These are phyloP conservation scores for Fonsecaea monophora DNA, from an alignment of 2,329 filamentous ascomycete genomes.

Conservation along the genomic window DNA sequence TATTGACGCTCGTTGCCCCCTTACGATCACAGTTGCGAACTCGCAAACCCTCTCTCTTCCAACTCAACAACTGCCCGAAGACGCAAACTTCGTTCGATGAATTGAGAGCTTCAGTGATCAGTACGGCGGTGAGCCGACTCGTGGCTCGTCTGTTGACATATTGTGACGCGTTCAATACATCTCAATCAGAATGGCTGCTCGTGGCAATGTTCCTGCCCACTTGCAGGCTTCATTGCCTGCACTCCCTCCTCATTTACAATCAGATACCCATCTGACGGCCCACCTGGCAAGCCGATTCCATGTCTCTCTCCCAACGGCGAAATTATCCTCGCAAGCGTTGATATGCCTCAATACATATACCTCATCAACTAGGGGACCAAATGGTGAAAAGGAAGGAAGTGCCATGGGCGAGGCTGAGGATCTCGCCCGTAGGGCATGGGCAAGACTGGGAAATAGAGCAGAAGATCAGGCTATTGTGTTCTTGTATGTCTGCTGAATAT, in stretches of 20 bases:
- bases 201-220: conserved; percentile 65
- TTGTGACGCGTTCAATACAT: conserved; percentile 7
- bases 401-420: conserved; percentile 93
- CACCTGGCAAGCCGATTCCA: conserved; percentile 73
- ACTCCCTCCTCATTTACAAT: conserved; percentile 73
- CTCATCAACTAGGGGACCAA: conserved; percentile 81
- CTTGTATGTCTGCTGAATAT: conserved; percentile 67
- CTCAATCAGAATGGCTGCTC: conserved; percentile 48
- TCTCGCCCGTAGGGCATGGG: conserved; percentile 83
- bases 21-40: neutral
- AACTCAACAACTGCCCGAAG: neutral
- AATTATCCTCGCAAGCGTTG: conserved; percentile 87
- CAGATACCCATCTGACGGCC: conserved; percentile 59
- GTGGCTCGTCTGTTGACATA: neutral
- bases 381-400: conserved; percentile 90
- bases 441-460: conserved; percentile 81
- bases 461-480: conserved; percentile 95
- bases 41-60: neutral
- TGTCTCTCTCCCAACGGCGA: conserved; percentile 83
- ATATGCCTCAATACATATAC: conserved; percentile 95
- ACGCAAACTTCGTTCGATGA: conserved; percentile 19
- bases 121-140: conserved; percentile 12
- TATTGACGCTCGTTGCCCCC: conserved; percentile 19
- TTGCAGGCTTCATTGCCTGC: conserved; percentile 83
- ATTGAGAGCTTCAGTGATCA: neutral